Evolutionary conservation across 2,329 filamentous ascomycete species (phyloP).

Genomic region (Conoideocrella luteorostrata): DNA sequence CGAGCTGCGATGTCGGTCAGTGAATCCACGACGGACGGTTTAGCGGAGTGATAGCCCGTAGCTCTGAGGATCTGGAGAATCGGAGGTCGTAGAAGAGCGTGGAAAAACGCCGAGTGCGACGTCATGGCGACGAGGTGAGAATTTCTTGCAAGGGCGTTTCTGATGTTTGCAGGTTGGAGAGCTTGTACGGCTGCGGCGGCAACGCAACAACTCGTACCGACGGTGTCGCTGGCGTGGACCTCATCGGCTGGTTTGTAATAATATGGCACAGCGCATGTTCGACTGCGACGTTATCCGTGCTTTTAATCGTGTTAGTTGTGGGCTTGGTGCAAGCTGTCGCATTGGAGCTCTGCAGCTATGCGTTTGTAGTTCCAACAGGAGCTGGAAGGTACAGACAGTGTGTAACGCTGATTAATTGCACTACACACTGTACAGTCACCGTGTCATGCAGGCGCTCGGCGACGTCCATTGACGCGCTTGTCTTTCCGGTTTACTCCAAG

Average conservation of each 20-base stretch:
- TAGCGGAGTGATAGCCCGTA: conserved; percentile 79
- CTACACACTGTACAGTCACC: background rate
- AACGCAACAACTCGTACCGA: conserved; percentile 17
- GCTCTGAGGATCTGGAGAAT: conserved; percentile 89
- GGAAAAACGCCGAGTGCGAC: conserved; percentile 46
- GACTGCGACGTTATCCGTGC: background rate
- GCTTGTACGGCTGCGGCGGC: no score
- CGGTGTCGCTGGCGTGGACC: conserved; percentile 22
- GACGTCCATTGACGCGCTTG: no score
- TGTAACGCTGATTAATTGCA: background rate
- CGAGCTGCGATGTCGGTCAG: conserved; percentile 80
- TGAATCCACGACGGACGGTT: conserved; percentile 76
- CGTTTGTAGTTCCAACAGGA: no score
- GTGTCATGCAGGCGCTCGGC: no score
- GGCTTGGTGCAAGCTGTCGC: background rate
- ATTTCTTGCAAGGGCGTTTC: background rate
- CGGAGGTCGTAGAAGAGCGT: conserved; percentile 77
- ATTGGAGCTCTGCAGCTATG: no score
- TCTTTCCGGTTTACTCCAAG: no score
- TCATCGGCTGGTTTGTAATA: conserved; percentile 21
- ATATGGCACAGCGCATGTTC: conserved; percentile 23
- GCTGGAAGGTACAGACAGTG: no score
- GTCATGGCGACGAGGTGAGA: conserved; percentile 31
- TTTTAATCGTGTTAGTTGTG: background rate
- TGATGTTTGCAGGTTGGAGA: no score